Conservation (phyloP, 345 rosid genomes). For the Lepidium didymum region DNA sequence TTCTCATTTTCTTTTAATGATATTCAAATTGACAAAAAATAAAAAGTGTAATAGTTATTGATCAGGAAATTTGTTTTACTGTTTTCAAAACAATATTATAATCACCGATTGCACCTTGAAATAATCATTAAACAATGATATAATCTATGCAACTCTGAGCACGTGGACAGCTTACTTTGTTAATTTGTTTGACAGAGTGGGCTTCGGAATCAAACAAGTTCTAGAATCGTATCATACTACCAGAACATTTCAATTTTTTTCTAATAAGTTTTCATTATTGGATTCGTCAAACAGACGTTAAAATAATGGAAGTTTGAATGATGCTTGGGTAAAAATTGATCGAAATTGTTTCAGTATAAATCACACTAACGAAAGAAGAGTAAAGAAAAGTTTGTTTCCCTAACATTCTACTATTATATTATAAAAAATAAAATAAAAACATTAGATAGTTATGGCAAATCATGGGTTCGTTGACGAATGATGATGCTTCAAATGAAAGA, state of each 20-base stretch:
- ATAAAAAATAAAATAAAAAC: not conserved
- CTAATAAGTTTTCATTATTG: not conserved
- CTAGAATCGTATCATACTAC: not conserved
- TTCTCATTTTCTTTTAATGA: too few relatives aligned
- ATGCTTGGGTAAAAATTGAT: not conserved
- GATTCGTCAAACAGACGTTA: not conserved
- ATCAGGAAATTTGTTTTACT: too few relatives aligned
- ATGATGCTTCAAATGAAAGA: constrained; percentile 22
- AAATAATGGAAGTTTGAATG: not conserved
- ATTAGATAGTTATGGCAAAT: constrained; percentile 11
- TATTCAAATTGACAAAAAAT: too few relatives aligned
- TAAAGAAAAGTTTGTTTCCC: constrained; percentile 1
- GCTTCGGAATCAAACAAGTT: not conserved
- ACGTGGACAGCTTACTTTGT: not conserved
- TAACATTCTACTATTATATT: constrained; percentile 1
- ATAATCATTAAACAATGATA: not conserved
- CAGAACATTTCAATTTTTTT: not conserved
- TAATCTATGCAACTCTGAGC: not conserved
- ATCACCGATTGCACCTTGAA: too few relatives aligned
- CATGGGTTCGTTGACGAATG: not conserved
- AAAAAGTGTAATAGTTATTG: too few relatives aligned
- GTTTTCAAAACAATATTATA: too few relatives aligned
- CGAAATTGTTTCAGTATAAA: not conserved
- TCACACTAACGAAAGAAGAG: not conserved
- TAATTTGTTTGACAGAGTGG: not conserved